Conservation (phyloP, 192 early-diverging fungal species). For the Radiomyces spectabilis region DNA sequence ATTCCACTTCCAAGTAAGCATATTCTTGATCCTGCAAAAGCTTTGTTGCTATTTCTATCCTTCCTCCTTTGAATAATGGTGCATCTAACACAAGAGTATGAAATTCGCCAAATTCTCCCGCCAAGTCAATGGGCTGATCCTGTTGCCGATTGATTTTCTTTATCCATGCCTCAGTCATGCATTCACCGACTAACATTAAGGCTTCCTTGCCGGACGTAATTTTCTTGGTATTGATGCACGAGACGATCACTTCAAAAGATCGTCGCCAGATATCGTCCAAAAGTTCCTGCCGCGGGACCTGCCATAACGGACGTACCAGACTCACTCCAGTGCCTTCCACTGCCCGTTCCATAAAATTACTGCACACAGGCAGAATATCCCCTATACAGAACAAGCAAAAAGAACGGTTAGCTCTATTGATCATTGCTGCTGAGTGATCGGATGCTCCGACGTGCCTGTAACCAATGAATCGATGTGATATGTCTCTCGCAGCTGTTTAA, state of each 20-base stretch:
- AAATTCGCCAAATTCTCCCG: constrained; percentile 64
- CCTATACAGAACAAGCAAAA: constrained; percentile 15
- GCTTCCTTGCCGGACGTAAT: neutral
- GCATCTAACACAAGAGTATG: constrained; percentile 62
- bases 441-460: constrained; percentile 27
- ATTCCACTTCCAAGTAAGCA: too few species aligned
- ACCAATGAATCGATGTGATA: constrained; percentile 42
- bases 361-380: constrained; percentile 53
- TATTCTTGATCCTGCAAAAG: too few species aligned
- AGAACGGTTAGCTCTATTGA: neutral
- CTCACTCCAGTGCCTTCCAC: constrained; percentile 35
- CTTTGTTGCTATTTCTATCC: neutral
- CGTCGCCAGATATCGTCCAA: constrained; percentile 32
- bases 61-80: constrained; percentile 34
- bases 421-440: neutral
- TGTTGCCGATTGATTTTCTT: constrained; percentile 18
- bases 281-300: constrained; percentile 31
- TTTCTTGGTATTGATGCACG: constrained; percentile 18
- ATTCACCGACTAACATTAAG: constrained; percentile 25
- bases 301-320: constrained; percentile 51
- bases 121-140: constrained; percentile 38
- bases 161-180: constrained; percentile 30
- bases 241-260: constrained; percentile 14
- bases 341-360: constrained; percentile 52
- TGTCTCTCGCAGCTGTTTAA: constrained; percentile 28